Percentiles rank a stretch among this genome's conserved stretches.
Evolutionary conservation across 106 monocot genomes (phyloP).

Genomic region (Dendrobium nobile): DNA sequence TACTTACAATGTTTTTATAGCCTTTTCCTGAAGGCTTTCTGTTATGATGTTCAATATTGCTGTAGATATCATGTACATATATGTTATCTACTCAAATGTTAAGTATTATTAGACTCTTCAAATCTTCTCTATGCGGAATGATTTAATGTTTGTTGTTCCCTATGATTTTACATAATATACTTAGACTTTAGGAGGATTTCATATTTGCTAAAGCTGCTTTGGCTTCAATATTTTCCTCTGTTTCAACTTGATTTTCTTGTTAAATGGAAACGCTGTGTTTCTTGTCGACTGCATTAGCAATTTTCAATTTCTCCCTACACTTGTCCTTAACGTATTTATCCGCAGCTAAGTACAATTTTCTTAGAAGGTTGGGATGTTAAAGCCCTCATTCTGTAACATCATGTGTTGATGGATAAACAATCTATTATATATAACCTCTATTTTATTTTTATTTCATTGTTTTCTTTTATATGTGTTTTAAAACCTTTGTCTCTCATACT

Average conservation of each 20-base stretch:
- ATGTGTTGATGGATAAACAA: neutral
- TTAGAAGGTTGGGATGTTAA: neutral
- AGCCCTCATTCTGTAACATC: neutral
- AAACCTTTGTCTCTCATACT: too few relatives aligned
- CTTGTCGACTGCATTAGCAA: neutral
- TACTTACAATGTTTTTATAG: neutral
- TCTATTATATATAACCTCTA: too few relatives aligned
- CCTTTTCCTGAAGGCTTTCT: constrained; percentile 2
- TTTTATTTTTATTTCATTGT: too few relatives aligned
- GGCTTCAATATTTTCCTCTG: neutral
- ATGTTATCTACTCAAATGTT: neutral
- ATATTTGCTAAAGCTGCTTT: neutral
- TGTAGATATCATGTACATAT: constrained; percentile 11
- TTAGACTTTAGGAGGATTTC: neutral
- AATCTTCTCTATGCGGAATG: neutral
- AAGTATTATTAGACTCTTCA: neutral
- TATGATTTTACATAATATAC: neutral
- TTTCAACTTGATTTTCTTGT: neutral
- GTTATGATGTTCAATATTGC: neutral
- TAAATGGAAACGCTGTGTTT: neutral
- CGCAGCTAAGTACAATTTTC: neutral
- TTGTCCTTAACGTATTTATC: neutral
- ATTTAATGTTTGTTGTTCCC: neutral
- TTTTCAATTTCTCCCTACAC: neutral
- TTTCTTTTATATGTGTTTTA: too few relatives aligned